These are phyloP conservation scores for Ceriops tagal DNA, from an alignment of 345 rosid genomes.

Conservation along the genomic window DNA sequence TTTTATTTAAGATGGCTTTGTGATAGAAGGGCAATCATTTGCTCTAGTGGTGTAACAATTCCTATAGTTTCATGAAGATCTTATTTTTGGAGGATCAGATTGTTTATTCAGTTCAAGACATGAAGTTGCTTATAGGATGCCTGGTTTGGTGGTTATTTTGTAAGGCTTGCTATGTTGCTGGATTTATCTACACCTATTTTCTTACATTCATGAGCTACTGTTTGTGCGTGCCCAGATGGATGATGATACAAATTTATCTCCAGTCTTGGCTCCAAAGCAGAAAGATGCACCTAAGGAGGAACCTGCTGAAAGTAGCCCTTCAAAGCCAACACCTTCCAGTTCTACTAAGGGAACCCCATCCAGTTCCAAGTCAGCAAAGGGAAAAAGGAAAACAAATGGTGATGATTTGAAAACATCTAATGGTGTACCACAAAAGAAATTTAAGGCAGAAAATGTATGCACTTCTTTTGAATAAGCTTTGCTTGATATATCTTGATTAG, in stretches of 20 bases:
- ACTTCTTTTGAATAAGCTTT: background rate
- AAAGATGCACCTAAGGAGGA: slow-evolving; percentile 76
- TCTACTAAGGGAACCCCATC: slow-evolving; percentile 67
- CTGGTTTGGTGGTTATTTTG: background rate
- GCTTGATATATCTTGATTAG: background rate
- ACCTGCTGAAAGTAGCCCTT: slow-evolving; percentile 61
- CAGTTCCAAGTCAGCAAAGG: slow-evolving; percentile 70
- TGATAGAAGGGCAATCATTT: background rate
- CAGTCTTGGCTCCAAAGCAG: slow-evolving; percentile 58
- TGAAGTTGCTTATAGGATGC: background rate
- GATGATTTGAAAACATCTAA: slow-evolving; percentile 60
- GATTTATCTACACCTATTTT: background rate
- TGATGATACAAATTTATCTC: slow-evolving; percentile 52
- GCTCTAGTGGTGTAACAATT: background rate
- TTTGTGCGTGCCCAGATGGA: slow-evolving; percentile 46
- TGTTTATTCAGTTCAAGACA: background rate
- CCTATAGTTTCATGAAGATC: too few species aligned
- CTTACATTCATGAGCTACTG: background rate
- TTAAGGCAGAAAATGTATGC: slow-evolving; percentile 78
- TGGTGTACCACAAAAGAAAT: slow-evolving; percentile 68
- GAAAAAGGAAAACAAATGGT: slow-evolving; percentile 75
- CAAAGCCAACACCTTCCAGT: slow-evolving; percentile 58
- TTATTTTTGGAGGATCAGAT: background rate
- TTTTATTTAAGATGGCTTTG: background rate
- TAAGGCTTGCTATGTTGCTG: background rate